These are phyloP conservation scores for Suhomyces wounanorum DNA, from an alignment of 1,139 yeast species.

Conservation along the genomic window DNA sequence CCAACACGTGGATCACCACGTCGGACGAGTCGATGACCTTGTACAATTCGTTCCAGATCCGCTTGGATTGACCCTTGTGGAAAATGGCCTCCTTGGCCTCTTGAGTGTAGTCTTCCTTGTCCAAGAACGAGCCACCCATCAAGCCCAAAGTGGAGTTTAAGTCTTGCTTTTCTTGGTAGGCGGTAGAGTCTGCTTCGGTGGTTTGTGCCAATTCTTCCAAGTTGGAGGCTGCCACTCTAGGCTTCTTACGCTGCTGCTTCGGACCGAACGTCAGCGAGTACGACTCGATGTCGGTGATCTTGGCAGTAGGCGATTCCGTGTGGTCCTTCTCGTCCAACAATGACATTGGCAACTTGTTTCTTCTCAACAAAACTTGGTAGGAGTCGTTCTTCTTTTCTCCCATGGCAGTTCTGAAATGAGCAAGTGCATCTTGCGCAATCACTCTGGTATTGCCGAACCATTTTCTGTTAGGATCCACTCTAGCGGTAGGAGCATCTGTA, in stretches of 20 bases:
- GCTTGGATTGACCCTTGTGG: slow-evolving; percentile 95
- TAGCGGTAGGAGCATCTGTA: slow-evolving; percentile 83
- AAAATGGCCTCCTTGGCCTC: slow-evolving; percentile 95
- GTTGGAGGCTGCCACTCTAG: slow-evolving; percentile 73
- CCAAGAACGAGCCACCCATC: slow-evolving; percentile 68
- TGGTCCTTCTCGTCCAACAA: slow-evolving; percentile 81
- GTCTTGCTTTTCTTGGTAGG: slow-evolving; percentile 73
- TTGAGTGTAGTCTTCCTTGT: slow-evolving; percentile 78
- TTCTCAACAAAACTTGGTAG: slow-evolving; percentile 81
- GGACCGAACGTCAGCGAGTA: slow-evolving; percentile 88
- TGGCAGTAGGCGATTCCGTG: slow-evolving; percentile 73
- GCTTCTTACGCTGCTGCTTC: slow-evolving; percentile 90
- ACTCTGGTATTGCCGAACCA: slow-evolving; percentile 99
- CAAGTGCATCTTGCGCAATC: slow-evolving; percentile 92
- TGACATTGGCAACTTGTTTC: slow-evolving; percentile 96
- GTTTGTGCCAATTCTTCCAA: slow-evolving; percentile 77
- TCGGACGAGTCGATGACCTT: slow-evolving; percentile 97
- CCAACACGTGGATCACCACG: slow-evolving; percentile 93
- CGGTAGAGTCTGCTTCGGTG: slow-evolving; percentile 59
- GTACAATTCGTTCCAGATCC: slow-evolving; percentile 97
- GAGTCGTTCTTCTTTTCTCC: slow-evolving; percentile 86
- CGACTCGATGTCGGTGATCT: slow-evolving; percentile 85
- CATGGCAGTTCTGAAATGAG: slow-evolving; percentile 92
- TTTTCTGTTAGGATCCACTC: slow-evolving; percentile 93
- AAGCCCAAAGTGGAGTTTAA: slow-evolving; percentile 74